phyloP scores from a whole-genome alignment of 306 rosid species.

The Medicago lupulina region DNA sequence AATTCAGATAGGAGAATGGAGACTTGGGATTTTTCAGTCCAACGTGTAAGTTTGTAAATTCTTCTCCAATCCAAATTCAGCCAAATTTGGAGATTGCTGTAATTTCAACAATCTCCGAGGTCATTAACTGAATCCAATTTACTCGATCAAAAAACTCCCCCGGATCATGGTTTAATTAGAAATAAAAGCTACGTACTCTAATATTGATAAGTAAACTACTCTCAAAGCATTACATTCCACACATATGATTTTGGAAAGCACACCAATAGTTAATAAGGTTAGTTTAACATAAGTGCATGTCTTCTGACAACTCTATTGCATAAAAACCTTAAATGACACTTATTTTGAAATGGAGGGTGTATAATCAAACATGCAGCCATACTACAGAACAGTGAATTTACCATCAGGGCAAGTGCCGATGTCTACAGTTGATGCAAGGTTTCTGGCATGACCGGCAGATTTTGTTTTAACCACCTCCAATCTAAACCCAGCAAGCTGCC shows the following conservation, averaged over 20 bases:
- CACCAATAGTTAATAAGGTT: no score
- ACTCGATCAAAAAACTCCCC: conserved; percentile 18
- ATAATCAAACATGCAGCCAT: conserved; percentile 32
- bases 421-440: conserved; percentile 89
- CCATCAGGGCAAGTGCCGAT: conserved; percentile 96
- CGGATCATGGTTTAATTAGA: conserved; percentile 20
- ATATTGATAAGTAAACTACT: no score
- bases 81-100: conserved; percentile 9
- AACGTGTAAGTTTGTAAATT: conserved; percentile 8
- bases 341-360: no score
- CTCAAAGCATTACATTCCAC: no score
- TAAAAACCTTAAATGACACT: no score
- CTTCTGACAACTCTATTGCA: no score
- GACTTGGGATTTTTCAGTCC: conserved; percentile 1
- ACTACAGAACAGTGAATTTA: conserved; percentile 45
- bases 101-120: conserved; percentile 30
- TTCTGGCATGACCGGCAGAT: conserved; percentile 92
- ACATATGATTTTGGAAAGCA: no score
- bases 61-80: conserved; percentile 25
- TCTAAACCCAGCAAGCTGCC: conserved; percentile 99
- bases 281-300: no score
- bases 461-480: conserved; percentile 94
- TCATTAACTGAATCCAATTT: conserved; percentile 25
- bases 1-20: not conserved
- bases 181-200: not conserved